phyloP scores from a whole-genome alignment of 192 early-diverging fungal genomes.

The Backusella mclennaniae region DNA sequence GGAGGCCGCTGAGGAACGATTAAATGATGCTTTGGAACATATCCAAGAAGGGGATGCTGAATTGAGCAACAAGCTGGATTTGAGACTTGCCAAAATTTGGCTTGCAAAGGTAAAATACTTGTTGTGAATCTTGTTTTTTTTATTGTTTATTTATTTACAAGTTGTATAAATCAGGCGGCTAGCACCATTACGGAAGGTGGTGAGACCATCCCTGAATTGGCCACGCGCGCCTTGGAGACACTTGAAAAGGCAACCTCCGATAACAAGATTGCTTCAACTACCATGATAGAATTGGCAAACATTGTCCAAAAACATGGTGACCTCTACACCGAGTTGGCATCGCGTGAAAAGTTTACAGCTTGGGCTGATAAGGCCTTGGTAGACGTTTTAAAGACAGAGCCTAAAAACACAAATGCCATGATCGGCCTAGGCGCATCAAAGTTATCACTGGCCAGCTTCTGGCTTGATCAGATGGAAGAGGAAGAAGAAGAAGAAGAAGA shows the following conservation, averaged over 20 bases:
- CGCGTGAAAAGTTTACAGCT: constrained; percentile 8
- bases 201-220: constrained; percentile 15
- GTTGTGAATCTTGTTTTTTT: neutral
- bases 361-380: constrained; percentile 22
- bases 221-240: constrained; percentile 4
- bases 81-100: constrained; percentile 16
- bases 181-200: neutral
- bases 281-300: constrained; percentile 15
- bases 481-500: constrained; percentile 18
- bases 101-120: constrained; percentile 24
- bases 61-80: neutral
- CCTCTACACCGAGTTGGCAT: constrained; percentile 1
- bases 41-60: neutral
- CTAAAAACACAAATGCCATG: constrained; percentile 15
- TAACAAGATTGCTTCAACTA: neutral
- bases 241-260: neutral
- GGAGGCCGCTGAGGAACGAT: constrained; percentile 33
- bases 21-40: constrained; percentile 24
- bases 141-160: neutral
- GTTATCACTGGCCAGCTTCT: constrained; percentile 27
- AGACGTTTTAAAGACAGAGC: neutral
- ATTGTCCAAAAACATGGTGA: constrained; percentile 31
- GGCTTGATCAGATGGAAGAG: constrained; percentile 21
- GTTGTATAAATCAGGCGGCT: constrained; percentile 4
- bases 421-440: constrained; percentile 24